Conservation (phyloP, 1,284 basidiomycete genomes). For the Trichosporon inkin region DNA sequence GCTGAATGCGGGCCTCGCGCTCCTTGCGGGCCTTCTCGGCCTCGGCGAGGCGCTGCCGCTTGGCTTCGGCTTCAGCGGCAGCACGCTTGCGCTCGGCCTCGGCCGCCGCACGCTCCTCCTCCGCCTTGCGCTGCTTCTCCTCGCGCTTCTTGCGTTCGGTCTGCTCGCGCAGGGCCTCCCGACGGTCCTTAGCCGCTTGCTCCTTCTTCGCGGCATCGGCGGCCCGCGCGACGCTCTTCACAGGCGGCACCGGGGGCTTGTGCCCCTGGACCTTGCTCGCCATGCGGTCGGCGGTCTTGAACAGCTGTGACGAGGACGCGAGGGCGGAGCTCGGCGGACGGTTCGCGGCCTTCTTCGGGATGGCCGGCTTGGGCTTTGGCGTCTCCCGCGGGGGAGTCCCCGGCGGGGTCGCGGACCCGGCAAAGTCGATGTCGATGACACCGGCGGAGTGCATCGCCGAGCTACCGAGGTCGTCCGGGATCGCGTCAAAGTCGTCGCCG, state of each 20-base stretch:
- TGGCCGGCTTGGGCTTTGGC: constrained; percentile 9
- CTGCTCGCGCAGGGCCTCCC: constrained; percentile 65
- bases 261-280: constrained; percentile 45
- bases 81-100: constrained; percentile 54
- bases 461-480: constrained; percentile 16
- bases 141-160: constrained; percentile 71
- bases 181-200: constrained; percentile 78
- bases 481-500: constrained; percentile 17
- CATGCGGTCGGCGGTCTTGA: constrained; percentile 40
- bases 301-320: constrained; percentile 16
- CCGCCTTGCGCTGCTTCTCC: constrained; percentile 67
- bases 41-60: constrained; percentile 52
- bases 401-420: constrained; percentile 13
- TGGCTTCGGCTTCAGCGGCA: constrained; percentile 62
- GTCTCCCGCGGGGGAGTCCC: constrained; percentile 14
- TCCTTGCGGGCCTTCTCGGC: constrained; percentile 47
- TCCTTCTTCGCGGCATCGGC: constrained; percentile 88
- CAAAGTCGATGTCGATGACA: constrained; percentile 11
- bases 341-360: not conserved
- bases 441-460: constrained; percentile 21
- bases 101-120: constrained; percentile 61
- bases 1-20: constrained; percentile 26
- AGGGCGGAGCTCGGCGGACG: not conserved
- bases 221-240: constrained; percentile 78
- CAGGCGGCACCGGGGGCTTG: constrained; percentile 50